Base-by-base conservation (phyloP, 805 yeast genomes). In the Yarrowia sp. region DNA sequence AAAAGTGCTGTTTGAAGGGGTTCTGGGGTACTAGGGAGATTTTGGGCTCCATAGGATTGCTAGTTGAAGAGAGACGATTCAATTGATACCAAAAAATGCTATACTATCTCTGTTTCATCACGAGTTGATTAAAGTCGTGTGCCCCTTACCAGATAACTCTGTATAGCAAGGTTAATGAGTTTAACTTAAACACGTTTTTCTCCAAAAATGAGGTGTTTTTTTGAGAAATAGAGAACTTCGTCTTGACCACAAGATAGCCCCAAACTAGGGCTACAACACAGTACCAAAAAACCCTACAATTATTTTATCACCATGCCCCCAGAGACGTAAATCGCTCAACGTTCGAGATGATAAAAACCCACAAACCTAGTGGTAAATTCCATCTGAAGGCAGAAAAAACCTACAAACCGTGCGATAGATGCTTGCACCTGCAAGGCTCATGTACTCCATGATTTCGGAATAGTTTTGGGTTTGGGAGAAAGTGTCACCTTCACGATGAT, bases 401-500 rank as follows among this genome's bases (percentile, higher is more conserved):
- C 38, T 14, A 32, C 55, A 48, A 48, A 11, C 55, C 55, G 32
- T 31, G 55, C 6, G 55, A 38, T 35, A 35, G 15, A 2, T 33
- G 55, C 41, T 14, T 18, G 13, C 41, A 13, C 5, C 55, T 48
- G 55, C 55, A 48, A 48, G 31, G 15, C 39, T 33, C 31, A 15
- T 48, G 53, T 33, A 48, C 41, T 48, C 41, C 55, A 48, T 35
- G 55, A 48, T 48, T 48, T 48, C 55, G 55, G 53, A 17, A 48
- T 48, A 18, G 31, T 48, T 48, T 48, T 48, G 55, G 41, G 41
- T 48, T 48, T 13, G 28, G 17, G 8, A 22, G 28, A 22, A 35
- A 35, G 15, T 15, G 14, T 31, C 51, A 31, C 14, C 51, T 31
- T 45, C 22, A 45, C 36, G 55, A 48, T 32, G 39, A 48, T 33